A percentile compares a stretch with the other conserved stretches of the same genome.
phyloP scores from a whole-genome alignment of 805 yeast species.

The Danielia oregonensis region DNA sequence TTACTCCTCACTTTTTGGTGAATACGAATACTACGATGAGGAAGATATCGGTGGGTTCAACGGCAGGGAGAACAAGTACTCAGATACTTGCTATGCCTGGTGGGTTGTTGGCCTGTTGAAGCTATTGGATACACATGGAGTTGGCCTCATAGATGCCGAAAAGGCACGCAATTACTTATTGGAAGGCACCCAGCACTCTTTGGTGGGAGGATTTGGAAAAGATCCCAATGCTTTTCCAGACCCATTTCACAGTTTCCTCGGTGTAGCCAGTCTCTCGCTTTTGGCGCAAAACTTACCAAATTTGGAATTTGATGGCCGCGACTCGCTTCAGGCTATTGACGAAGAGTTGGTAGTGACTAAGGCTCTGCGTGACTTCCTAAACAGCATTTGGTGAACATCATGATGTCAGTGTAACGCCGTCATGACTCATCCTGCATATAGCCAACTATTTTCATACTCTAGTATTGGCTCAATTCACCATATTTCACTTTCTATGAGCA shows the following conservation, averaged over 20 bases:
- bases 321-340: constrained; percentile 8
- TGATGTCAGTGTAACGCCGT: no score
- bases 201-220: constrained; percentile 78
- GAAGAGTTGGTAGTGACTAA: constrained; percentile 13
- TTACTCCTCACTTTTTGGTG: constrained; percentile 8
- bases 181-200: constrained; percentile 50
- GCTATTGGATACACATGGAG: constrained; percentile 30
- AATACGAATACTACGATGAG: constrained; percentile 36
- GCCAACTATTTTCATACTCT: no score
- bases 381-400: constrained; percentile 8
- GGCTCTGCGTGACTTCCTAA: constrained; percentile 11
- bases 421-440: no score
- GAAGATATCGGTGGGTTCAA: constrained; percentile 75
- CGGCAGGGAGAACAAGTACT: constrained; percentile 80
- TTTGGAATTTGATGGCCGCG: constrained; percentile 4
- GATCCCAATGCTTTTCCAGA: constrained; percentile 63
- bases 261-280: constrained; percentile 50
- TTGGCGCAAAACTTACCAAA: constrained; percentile 7
- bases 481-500: no score
- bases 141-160: constrained; percentile 31
- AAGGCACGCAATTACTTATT: constrained; percentile 44
- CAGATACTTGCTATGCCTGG: constrained; percentile 86
- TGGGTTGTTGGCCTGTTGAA: constrained; percentile 68
- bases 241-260: constrained; percentile 64
- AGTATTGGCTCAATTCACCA: no score